Percentiles rank a stretch among this genome's conserved stretches.
phyloP scores from a whole-genome alignment of 1,139 yeast genomes.

The Geotrichum bryndzae region DNA sequence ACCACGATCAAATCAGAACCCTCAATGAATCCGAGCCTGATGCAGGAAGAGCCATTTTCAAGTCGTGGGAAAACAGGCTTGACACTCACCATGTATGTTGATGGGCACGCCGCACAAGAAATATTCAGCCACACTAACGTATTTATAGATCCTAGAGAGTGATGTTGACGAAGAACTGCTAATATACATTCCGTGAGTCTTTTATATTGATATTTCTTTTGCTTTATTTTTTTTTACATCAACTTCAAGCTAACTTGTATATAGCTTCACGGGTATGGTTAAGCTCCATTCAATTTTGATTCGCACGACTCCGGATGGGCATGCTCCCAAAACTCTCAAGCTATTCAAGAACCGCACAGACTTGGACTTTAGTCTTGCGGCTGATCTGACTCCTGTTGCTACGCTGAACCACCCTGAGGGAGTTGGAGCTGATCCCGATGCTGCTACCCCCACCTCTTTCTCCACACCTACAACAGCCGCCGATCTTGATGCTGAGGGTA shows the following conservation, averaged over 20 bases:
- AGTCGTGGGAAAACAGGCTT: slow-evolving; percentile 48
- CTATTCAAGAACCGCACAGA: slow-evolving; percentile 64
- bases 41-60: slow-evolving; percentile 42
- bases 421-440: slow-evolving; percentile 33
- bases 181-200: slow-evolving; percentile 52
- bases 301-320: slow-evolving; percentile 54
- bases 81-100: slow-evolving; percentile 32
- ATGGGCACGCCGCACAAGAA: slow-evolving; percentile 31
- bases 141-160: slow-evolving; percentile 44
- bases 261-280: slow-evolving; percentile 58
- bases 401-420: slow-evolving; percentile 58
- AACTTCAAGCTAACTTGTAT: not conserved
- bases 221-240: not conserved
- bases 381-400: slow-evolving; percentile 46
- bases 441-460: slow-evolving; percentile 22
- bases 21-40: slow-evolving; percentile 55
- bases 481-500: slow-evolving; percentile 42
- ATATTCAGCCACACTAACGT: not conserved
- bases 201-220: not conserved
- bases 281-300: slow-evolving; percentile 68
- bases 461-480: slow-evolving; percentile 29
- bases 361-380: slow-evolving; percentile 65
- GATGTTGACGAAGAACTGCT: slow-evolving; percentile 82
- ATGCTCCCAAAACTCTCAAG: slow-evolving; percentile 64
- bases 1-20: slow-evolving; percentile 55